Base-by-base conservation (phyloP, 108 stramenopile genomes). In the Discostella stelligeroides region DNA sequence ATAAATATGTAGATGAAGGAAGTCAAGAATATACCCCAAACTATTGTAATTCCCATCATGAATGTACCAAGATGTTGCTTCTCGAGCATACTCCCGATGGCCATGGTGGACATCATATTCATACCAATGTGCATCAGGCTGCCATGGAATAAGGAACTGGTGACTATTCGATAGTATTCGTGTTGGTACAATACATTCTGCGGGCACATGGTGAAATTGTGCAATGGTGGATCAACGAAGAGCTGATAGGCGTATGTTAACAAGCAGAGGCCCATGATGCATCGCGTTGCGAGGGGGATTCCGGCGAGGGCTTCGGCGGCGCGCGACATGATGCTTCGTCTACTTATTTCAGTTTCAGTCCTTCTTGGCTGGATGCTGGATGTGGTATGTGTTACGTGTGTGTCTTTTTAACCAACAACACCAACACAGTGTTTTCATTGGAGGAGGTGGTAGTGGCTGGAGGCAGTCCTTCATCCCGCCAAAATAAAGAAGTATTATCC, bases 111-210 rank as follows among this genome's bases (percentile, higher is more conserved):
- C 76, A 92, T 82, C 90, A 95, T 90, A 65, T 97, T 97, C 88
- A 96, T 88, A 4, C 70, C 92, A 49, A 97, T 91, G 70, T 97
- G 97, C 82, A 95, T 64, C n/a, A 95, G 24, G 53, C 72, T 84
- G 2, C 82, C 94, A 76, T 97, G 97, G 71, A 94, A 86, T 53
- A 96, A 66, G 0, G 84, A 71, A 21, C 85, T 85, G 9, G 94
- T 86, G 15, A 92, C 23, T 28, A 96, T 63, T 14, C 97, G 82
- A 60, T 94, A 92, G 61, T 76, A 82, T 60, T 97, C 85, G 11
- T 66, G 12, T 20, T 63, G 60, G 51, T 86, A 82, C 3, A 94
- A 21, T 0, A 96, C 71, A 17, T 63, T 45, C 8, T 83, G 66
- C 9, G 92, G 95, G 49, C 84, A 86, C 75, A 96, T 75, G 1